phyloP scores from a whole-genome alignment of 306 rosid genomes.

The Cicer bijugum region DNA sequence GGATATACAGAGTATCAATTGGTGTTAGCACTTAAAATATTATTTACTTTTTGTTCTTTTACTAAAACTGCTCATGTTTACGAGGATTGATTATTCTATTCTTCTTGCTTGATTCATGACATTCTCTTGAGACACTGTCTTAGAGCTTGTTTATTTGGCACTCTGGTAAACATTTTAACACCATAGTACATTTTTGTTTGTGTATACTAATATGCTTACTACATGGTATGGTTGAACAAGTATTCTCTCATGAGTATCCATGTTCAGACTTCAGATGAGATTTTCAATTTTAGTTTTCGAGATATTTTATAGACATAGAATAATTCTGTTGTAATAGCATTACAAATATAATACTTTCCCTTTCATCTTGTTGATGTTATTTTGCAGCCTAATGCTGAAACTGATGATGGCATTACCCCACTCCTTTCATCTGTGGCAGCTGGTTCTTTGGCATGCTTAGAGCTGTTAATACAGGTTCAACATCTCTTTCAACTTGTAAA shows the following conservation, averaged over 20 bases:
- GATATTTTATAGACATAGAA: slow-evolving; percentile 3
- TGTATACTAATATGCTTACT: background rate
- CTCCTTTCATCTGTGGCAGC: slow-evolving; percentile 89
- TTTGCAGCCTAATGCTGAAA: slow-evolving; percentile 90
- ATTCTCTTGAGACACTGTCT: slow-evolving; percentile 3
- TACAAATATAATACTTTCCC: background rate
- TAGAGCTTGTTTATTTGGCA: background rate
- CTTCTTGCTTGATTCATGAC: slow-evolving; percentile 3
- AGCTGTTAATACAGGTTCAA: slow-evolving; percentile 80
- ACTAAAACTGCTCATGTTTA: background rate
- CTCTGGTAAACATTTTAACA: background rate
- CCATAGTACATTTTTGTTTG: background rate
- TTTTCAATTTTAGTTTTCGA: slow-evolving; percentile 17
- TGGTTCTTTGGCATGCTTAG: slow-evolving; percentile 81
- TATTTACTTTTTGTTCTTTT: background rate
- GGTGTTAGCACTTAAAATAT: background rate
- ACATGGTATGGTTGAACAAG: slow-evolving; percentile 14
- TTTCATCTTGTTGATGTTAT: slow-evolving; percentile 42
- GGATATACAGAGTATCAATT: background rate
- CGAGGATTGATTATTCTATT: slow-evolving; percentile 18
- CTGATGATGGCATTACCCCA: slow-evolving; percentile 91
- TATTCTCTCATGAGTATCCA: background rate
- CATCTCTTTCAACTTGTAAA: slow-evolving; percentile 39
- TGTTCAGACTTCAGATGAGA: slow-evolving; percentile 24
- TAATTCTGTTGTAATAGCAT: background rate